These are phyloP conservation scores for Cystobasidiaceae sp. DNA, from an alignment of 1,284 basidiomycete species.

Conservation along the genomic window DNA sequence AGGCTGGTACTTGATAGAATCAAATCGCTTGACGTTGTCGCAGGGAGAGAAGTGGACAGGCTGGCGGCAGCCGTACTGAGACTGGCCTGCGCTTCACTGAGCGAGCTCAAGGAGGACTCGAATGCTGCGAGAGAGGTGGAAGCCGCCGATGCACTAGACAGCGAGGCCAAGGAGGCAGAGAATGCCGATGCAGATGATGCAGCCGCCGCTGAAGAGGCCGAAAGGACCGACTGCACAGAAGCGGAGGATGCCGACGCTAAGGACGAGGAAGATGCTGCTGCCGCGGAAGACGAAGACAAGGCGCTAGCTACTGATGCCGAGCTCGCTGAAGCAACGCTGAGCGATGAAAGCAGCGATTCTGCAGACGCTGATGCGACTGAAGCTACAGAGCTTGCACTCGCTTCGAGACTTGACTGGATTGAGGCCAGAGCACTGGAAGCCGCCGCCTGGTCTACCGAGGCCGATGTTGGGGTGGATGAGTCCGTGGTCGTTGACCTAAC, in stretches of 20 bases:
- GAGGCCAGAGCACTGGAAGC: slow-evolving; percentile 16
- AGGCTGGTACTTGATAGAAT: no score
- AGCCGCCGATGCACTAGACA: not conserved
- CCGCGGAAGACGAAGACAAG: not conserved
- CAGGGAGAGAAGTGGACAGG: not conserved
- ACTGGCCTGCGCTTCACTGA: no score
- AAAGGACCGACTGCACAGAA: not conserved
- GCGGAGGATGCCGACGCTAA: slow-evolving; percentile 2
- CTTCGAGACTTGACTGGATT: slow-evolving; percentile 21
- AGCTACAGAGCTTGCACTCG: slow-evolving; percentile 12
- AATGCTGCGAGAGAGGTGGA: no score
- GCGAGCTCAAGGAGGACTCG: not conserved
- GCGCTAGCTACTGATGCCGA: slow-evolving; percentile 10
- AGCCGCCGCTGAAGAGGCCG: not conserved
- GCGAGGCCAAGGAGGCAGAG: slow-evolving; percentile 6
- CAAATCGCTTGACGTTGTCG: no score
- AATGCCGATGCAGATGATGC: slow-evolving; percentile 10
- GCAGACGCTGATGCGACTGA: slow-evolving; percentile 17
- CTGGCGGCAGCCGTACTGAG: not conserved
- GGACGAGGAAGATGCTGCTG: not conserved
- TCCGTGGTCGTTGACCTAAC: not conserved
- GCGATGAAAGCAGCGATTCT: slow-evolving; percentile 12
- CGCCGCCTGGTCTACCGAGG: slow-evolving; percentile 5
- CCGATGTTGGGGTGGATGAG: not conserved
- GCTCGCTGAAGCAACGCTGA: slow-evolving; percentile 7